A percentile compares a stretch with the other conserved stretches of the same genome.
phyloP scores from a whole-genome alignment of 176 grass and related monocot genomes.

The Bolboschoenus planiculmis region DNA sequence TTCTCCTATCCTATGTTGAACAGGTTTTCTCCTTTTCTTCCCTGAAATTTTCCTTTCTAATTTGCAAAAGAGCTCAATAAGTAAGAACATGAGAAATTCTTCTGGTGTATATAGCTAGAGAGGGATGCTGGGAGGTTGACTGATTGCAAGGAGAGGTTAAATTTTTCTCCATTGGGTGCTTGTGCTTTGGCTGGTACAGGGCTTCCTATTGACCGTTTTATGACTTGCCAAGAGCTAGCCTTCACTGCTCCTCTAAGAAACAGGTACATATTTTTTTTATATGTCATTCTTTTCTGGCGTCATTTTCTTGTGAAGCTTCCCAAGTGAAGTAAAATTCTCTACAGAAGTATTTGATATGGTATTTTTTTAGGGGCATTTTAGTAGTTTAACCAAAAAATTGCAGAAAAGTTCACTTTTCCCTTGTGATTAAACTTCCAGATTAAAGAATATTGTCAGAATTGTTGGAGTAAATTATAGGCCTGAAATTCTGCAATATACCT shows the following conservation, averaged over 20 bases:
- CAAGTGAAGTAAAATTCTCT: not conserved
- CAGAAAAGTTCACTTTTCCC: not conserved
- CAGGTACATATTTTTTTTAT: conserved; percentile 28
- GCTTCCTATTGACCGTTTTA: conserved; percentile 86
- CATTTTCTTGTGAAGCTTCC: no score
- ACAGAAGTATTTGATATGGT: not conserved
- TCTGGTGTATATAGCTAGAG: conserved; percentile 49
- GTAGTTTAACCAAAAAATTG: no score
- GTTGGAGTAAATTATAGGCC: not conserved
- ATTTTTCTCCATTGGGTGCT: conserved; percentile 92
- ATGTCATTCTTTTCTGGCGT: not conserved
- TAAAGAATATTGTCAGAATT: not conserved
- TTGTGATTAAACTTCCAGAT: conserved; percentile 1
- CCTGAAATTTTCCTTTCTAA: not conserved
- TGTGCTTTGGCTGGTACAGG: conserved; percentile 99
- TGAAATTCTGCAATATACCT: not conserved
- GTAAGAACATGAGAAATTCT: not conserved
- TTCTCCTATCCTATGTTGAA: conserved; percentile 90
- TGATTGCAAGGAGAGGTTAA: conserved; percentile 73
- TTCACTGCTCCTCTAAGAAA: conserved; percentile 94
- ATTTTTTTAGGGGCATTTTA: no score
- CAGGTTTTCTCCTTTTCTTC: conserved; percentile 37
- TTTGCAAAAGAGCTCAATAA: not conserved
- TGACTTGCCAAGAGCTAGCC: conserved; percentile 70
- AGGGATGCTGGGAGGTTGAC: conserved; percentile 71